Evolutionary conservation across 768 basidiomycete species (phyloP).

Genomic region (Lactarius trivialis): DNA sequence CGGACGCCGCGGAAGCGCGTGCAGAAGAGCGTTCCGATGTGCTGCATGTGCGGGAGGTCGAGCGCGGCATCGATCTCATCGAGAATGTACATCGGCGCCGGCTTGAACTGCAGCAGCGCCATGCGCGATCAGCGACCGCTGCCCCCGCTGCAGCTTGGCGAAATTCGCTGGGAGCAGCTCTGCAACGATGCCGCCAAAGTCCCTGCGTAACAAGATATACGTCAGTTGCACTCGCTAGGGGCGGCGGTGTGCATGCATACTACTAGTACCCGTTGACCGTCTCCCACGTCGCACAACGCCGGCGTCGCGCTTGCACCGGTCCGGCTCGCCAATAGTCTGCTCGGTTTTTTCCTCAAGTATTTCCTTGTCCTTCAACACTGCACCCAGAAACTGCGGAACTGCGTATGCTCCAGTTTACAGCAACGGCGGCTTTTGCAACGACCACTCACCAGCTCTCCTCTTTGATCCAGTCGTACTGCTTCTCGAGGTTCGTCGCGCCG

Average conservation of each 20-base stretch:
- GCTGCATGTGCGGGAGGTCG: constrained; percentile 92
- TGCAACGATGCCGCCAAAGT: constrained; percentile 94
- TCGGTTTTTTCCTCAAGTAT: constrained; percentile 98
- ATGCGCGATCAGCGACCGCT: constrained; percentile 98
- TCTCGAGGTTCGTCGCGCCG: constrained; percentile 60
- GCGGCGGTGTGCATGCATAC: constrained; percentile 35
- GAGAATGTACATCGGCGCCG: constrained; percentile 98
- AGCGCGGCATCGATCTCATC: constrained; percentile 98
- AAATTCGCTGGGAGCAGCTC: constrained; percentile 95
- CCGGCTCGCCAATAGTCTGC: constrained; percentile 86
- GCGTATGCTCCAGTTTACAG: constrained; percentile 3
- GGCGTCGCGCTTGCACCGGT: constrained; percentile 92
- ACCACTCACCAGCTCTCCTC: constrained; percentile 79
- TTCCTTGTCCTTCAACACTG: constrained; percentile 87
- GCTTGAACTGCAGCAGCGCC: constrained; percentile 98
- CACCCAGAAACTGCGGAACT: constrained; percentile 42
- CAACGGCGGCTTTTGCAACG: no score
- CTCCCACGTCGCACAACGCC: constrained; percentile 89
- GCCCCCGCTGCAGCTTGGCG: constrained; percentile 91
- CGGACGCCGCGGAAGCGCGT: constrained; percentile 98
- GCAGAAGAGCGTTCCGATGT: constrained; percentile 96
- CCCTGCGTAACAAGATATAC: constrained; percentile 40
- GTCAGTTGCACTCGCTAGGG: background rate
- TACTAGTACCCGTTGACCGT: constrained; percentile 94
- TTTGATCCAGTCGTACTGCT: constrained; percentile 79